Conservation (phyloP, 805 yeast species). For the Candida coleopterorum region DNA sequence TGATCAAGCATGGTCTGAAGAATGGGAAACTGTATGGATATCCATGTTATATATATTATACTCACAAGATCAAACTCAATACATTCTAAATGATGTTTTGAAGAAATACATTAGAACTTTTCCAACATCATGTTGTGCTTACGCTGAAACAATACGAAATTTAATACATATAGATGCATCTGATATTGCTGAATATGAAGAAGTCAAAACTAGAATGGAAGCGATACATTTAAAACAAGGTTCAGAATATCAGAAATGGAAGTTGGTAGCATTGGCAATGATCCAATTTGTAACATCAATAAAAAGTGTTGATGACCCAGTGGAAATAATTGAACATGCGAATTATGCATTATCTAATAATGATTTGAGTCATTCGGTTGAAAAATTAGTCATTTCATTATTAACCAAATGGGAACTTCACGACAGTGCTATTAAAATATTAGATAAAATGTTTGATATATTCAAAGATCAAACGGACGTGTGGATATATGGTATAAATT, state of each 20-base stretch:
- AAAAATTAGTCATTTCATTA: slow-evolving; percentile 34
- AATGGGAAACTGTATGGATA: slow-evolving; percentile 25
- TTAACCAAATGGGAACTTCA: slow-evolving; percentile 24
- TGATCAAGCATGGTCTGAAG: slow-evolving; percentile 6
- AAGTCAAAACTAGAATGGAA: slow-evolving; percentile 6
- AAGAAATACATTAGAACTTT: slow-evolving; percentile 18
- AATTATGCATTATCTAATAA: slow-evolving; percentile 16
- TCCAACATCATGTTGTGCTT: slow-evolving; percentile 21
- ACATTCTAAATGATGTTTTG: slow-evolving; percentile 11
- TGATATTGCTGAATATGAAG: slow-evolving; percentile 13
- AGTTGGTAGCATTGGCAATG: slow-evolving; percentile 17
- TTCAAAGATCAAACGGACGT: slow-evolving; percentile 36
- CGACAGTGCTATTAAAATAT: slow-evolving; percentile 21
- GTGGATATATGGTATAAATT: slow-evolving; percentile 35
- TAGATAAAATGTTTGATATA: slow-evolving; percentile 19
- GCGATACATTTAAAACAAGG: slow-evolving; percentile 13
- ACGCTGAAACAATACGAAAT: slow-evolving; percentile 22
- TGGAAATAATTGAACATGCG: slow-evolving; percentile 14
- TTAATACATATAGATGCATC: slow-evolving; percentile 2
- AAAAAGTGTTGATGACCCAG: slow-evolving; percentile 16
- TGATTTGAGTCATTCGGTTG: slow-evolving; percentile 41
- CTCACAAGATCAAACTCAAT: slow-evolving; percentile 9
- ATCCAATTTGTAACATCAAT: slow-evolving; percentile 13
- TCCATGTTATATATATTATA: slow-evolving; percentile 23
- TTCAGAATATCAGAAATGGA: slow-evolving; percentile 28